phyloP scores from a whole-genome alignment of 352 stramenopile genomes.

The Thalassiosira mediterranea region DNA sequence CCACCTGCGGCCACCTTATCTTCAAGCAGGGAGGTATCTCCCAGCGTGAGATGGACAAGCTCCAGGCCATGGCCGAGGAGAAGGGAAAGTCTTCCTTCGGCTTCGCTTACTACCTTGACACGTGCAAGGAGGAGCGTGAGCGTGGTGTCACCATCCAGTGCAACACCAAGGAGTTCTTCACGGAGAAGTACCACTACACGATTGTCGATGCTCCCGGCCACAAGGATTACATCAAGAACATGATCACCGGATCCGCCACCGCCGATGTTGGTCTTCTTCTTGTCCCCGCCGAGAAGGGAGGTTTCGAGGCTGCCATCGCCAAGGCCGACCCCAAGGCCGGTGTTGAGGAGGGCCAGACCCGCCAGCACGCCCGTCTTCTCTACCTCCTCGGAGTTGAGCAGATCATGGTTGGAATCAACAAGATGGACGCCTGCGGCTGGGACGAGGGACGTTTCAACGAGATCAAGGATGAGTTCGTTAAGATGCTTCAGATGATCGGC shows the following conservation, averaged over 20 bases:
- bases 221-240: conserved; percentile 83
- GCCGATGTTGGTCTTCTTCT: conserved; percentile 77
- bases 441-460: conserved; percentile 85
- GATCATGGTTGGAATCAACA: conserved; percentile 87
- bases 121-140: conserved; percentile 77
- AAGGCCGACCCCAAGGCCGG: conserved; percentile 75
- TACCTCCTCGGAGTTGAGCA: conserved; percentile 85
- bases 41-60: conserved; percentile 77
- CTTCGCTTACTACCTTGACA: conserved; percentile 81
- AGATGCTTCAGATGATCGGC: conserved; percentile 86
- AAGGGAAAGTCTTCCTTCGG: conserved; percentile 79
- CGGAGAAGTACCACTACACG: conserved; percentile 80
- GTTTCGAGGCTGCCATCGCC: conserved; percentile 76
- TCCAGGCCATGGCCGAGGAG: conserved; percentile 66
- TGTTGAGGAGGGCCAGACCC: conserved; percentile 77
- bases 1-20: conserved; percentile 78
- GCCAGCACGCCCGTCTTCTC: conserved; percentile 75
- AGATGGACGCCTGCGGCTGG: conserved; percentile 87
- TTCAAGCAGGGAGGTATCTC: conserved; percentile 79
- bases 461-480: conserved; percentile 87
- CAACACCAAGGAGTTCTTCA: conserved; percentile 83
- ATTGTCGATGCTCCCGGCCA: conserved; percentile 77
- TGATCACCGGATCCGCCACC: conserved; percentile 76
- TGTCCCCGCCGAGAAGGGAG: conserved; percentile 72
- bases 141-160: conserved; percentile 78